Base-by-base conservation (phyloP, 1,284 basidiomycete species). In the Boletellus dicymbophilus region DNA sequence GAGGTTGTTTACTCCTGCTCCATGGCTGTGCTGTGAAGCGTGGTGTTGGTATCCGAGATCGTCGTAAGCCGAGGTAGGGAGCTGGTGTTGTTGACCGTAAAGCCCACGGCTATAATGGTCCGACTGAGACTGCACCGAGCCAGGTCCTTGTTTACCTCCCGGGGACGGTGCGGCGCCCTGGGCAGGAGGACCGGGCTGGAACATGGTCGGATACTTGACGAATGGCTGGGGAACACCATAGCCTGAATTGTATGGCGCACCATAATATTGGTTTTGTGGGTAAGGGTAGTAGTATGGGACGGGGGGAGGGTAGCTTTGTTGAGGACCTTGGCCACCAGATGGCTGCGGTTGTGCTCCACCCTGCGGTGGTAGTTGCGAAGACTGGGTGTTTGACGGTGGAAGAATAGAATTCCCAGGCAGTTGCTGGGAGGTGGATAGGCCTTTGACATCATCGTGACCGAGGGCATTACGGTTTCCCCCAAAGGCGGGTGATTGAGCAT, bases 191-290 rank as follows among this genome's bases (percentile, higher is more conserved):
- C 80, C 83, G 36, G 79, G 75, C 58, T 82, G 82, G 73, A 85
- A 88, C 68, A 89, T 82, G 21, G 84, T 67, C 5, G 84, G 85
- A 61, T 88, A 90, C 70, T 89, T 88, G 63, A 85, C 81, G 60
- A 83, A 87, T 5, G 80, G 81, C 59, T 85, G 84, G 6, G 84
- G 82, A 16, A 87, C 81, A 34, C 74, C 76, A 55, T 88, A 88
- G 13, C 79, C 82, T 33, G 82, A 83, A 60, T 76, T 84, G 71
- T 90, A 90, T 1, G 86, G 85, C 1, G 78, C 68, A 37, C 85
- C 81, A 55, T 88, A 89, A 67, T 81, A 89, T 58, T 89, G 85
- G 58, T 81, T 85, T 61, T 86, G 84, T 6, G 82, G 82, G 66
- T 85, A 88, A 18, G 81, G 78, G 49, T 79, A 86, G 63, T 85